Base-by-base conservation (phyloP, 768 basidiomycete species). In the Trichaptum fuscoviolaceum region DNA sequence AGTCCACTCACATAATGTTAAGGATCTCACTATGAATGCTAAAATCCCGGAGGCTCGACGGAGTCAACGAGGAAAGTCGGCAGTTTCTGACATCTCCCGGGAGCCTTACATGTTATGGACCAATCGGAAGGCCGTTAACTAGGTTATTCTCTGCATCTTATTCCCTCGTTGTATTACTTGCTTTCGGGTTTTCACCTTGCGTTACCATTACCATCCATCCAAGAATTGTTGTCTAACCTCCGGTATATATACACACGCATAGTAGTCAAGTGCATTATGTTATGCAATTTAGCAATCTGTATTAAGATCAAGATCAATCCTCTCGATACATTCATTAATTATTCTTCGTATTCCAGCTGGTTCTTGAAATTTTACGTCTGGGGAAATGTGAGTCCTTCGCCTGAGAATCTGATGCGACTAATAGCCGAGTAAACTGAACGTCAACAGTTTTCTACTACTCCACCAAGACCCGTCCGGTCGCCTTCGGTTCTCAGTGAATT, bases 61-160 rank as follows among this genome's bases (percentile, higher is more conserved):
- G 57, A 93, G 91, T 74, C 83, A 87, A 24, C 87, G 92, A 58
- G 85, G 84, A 6, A 89, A 89, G 72, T 78, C 80, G 30, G 77
- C 80, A 35, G 85, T 83, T 52, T 80, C 86, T 64, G 89, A 92
- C 73, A 80, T 92, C 67, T 79, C 82, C 35, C 85, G 91, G 72
- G 91, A 93, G 73, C 88, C 92, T 25, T 95, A 95, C 74, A 93
- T 95, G 92, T 79, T 82, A 77, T 95, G 93, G 93, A 86, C 87
- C 67, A 95, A 95, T 73, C 89, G 90, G 70, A 84, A 87, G 74
- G 91, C 91, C 60, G 80, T 79, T 17, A 84, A 80, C 70, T 61
- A 52, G 42, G 10, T 20, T 20, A 12, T 12, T 12, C 15, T 52
- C 30, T 30, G 30, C 30, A 8, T 52, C 42, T 52, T 52, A 6